Evolutionary conservation across 2,329 filamentous ascomycete species (phyloP), one percentile per base, ranked within the genome.

Genomic region (Diaporthe aspalathi): DNA sequence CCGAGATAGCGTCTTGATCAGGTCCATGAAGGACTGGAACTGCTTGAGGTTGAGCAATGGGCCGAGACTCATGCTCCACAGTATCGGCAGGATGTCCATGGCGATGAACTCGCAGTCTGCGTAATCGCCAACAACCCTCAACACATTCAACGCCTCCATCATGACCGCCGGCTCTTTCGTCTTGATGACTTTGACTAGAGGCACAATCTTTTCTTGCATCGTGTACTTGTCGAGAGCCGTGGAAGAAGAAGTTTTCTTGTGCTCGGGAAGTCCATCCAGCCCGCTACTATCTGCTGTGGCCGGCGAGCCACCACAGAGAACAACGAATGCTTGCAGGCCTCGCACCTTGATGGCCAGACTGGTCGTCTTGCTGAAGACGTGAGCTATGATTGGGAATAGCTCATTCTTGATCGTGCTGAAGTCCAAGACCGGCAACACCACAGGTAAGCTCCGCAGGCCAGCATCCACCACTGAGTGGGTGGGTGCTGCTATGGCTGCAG

Each of bases 91-190:
- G 20, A 97, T 90, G 70, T 98, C 95, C 83, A 96, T 91, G 16
- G 96, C 96, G 27, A 98, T 89, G 78, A 97, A 98, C 54, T 98
- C 96, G 2, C 92, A 89, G 78, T 98, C 96, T 5, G 93, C 95
- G 24, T 92, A 87, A 63, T 89, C 89, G 11, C 94, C 94, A 35
- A 99, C 92, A 62, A 97, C 92, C 63, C 89, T 90, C 74, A 98
- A 90, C 1, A 98, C 94, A 69, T 91, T 92, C 43, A 98, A 85
- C 0, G 94, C 92, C 7, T 95, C 95, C 86, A 98, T 93, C 93
- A 98, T 98, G 12, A 99, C 96, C 9, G 94, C 95, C 0, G 96
- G 96, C 80, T 99, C 96, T 79, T 97, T 98, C 0, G 96, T 99
- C 82, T 97, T 98, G 83, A 99, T 98, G 2, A 87, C 94, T 78